Conservation (phyloP, 2,329 filamentous ascomycete genomes). For the Paecilomyces niveus region DNA sequence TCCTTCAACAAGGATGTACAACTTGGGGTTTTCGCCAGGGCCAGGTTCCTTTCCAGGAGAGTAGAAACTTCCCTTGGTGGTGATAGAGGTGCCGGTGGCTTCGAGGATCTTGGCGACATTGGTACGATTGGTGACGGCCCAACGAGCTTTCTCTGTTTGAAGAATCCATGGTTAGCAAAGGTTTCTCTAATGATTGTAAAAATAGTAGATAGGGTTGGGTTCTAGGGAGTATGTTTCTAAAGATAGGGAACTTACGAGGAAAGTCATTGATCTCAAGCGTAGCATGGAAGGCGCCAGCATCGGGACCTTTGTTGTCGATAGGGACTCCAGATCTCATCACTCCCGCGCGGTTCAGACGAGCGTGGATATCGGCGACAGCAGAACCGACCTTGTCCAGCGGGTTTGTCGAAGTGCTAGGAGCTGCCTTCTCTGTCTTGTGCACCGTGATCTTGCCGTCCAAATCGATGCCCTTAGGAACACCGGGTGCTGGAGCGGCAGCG, state of each 20-base stretch:
- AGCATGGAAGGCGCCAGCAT: slow-evolving; percentile 93
- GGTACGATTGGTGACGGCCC: slow-evolving; percentile 96
- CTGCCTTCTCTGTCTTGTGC: slow-evolving; percentile 58
- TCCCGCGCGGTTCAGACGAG: slow-evolving; percentile 79
- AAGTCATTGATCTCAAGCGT: slow-evolving; percentile 99
- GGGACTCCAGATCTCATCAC: slow-evolving; percentile 86
- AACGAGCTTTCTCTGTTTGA: slow-evolving; percentile 73
- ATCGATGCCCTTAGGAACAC: slow-evolving; percentile 51
- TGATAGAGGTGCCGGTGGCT: slow-evolving; percentile 89
- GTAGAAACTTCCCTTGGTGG: slow-evolving; percentile 93
- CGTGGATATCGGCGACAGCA: slow-evolving; percentile 87
- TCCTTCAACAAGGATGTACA: slow-evolving; percentile 96
- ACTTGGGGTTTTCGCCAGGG: slow-evolving; percentile 72
- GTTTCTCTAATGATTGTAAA: neutral
- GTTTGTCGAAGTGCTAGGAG: slow-evolving; percentile 47
- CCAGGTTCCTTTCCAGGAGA: slow-evolving; percentile 70
- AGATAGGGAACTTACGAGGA: slow-evolving; percentile 52
- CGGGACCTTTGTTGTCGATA: slow-evolving; percentile 96
- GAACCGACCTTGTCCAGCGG: slow-evolving; percentile 79
- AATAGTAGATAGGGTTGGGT: neutral
- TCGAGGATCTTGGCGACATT: slow-evolving; percentile 98
- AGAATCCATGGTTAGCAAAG: neutral
- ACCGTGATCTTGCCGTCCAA: slow-evolving; percentile 66
- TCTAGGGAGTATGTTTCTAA: neutral
- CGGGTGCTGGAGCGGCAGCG: slow-evolving; percentile 45